Conservation (phyloP, 2,329 filamentous ascomycete genomes). For the Cryphonectria parasitica region DNA sequence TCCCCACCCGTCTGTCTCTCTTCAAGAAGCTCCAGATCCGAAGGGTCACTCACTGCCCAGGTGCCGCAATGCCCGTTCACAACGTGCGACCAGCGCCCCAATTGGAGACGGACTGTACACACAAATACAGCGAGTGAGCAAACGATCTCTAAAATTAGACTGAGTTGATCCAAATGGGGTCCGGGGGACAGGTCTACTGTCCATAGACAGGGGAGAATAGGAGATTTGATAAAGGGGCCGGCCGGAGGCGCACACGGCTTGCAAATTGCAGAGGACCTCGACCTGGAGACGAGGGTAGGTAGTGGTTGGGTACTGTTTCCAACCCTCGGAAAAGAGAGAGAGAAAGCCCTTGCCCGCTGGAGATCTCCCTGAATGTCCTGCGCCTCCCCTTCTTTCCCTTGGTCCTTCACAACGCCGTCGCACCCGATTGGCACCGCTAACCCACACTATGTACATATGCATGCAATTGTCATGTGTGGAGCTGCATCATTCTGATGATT, state of each 20-base stretch:
- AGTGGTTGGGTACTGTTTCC: neutral
- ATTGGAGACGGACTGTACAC: neutral
- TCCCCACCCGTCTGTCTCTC: neutral
- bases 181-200: neutral
- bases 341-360: neutral
- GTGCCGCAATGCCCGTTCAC: neutral
- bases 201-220: neutral
- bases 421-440: neutral
- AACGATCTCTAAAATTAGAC: constrained; percentile 14
- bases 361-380: neutral
- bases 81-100: neutral
- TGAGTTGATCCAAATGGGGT: constrained; percentile 2
- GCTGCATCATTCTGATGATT: neutral
- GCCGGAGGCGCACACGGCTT: neutral
- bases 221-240: constrained; percentile 19
- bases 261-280: neutral
- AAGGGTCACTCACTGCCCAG: neutral
- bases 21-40: neutral
- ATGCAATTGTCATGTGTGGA: neutral
- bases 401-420: neutral
- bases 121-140: neutral
- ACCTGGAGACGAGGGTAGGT: neutral
- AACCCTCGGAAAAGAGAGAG: neutral
- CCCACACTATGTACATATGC: neutral
- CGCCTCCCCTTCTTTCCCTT: neutral